Evolutionary conservation across 805 yeast species (phyloP).

Genomic region (Candida ortonii): DNA sequence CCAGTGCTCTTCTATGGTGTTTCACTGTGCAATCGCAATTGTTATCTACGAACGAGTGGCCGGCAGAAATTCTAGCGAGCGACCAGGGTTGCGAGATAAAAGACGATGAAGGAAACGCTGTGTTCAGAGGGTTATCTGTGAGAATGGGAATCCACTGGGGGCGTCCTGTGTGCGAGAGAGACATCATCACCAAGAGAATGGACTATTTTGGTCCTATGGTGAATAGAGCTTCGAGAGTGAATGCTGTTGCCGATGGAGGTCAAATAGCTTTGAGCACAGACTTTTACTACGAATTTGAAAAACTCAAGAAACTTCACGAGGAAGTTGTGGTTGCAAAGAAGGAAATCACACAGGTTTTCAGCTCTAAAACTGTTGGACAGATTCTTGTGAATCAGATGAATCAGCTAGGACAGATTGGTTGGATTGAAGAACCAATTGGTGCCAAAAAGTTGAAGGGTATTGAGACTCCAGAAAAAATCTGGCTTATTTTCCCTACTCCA

Average conservation of each 20-base stretch:
- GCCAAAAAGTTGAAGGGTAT: slow-evolving; percentile 89
- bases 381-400: slow-evolving; percentile 62
- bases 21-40: slow-evolving; percentile 85
- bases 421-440: slow-evolving; percentile 67
- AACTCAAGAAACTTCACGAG: slow-evolving; percentile 49
- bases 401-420: slow-evolving; percentile 66
- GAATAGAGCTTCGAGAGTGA: slow-evolving; percentile 88
- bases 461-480: slow-evolving; percentile 86
- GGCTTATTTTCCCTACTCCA: slow-evolving; percentile 69
- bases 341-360: slow-evolving; percentile 40
- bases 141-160: slow-evolving; percentile 99
- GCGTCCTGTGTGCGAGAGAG: slow-evolving; percentile 91
- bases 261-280: slow-evolving; percentile 86
- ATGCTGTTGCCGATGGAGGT: slow-evolving; percentile 98
- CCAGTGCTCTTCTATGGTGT: slow-evolving; percentile 91
- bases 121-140: slow-evolving; percentile 88
- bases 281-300: slow-evolving; percentile 67
- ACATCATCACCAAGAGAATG: slow-evolving; percentile 94
- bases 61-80: slow-evolving; percentile 80
- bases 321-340: slow-evolving; percentile 33
- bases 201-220: slow-evolving; percentile 99
- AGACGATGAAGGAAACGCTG: slow-evolving; percentile 54
- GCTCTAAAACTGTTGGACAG: slow-evolving; percentile 35
- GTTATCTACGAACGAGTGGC: slow-evolving; percentile 85
- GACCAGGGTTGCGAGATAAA: slow-evolving; percentile 80